Conservation (phyloP, 2,329 filamentous ascomycete species). For the Alternaria solani region DNA sequence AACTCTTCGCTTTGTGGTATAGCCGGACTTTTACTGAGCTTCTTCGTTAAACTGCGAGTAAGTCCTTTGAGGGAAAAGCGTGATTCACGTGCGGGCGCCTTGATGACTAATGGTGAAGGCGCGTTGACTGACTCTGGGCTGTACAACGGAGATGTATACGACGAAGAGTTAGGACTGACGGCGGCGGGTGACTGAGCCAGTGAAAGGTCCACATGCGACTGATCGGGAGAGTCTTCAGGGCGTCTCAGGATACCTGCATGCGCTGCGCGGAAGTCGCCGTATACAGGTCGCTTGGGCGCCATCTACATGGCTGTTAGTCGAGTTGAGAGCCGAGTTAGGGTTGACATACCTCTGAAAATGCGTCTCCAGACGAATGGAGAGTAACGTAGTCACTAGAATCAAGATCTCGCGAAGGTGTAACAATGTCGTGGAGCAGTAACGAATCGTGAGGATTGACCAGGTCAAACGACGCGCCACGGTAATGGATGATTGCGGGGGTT, state of each 20-base stretch:
- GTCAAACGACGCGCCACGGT: constrained; percentile 52
- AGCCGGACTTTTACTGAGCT: constrained; percentile 28
- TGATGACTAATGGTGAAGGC: constrained; percentile 29
- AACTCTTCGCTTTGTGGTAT: constrained; percentile 31
- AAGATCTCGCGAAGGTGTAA: constrained; percentile 48
- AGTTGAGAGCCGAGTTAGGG: not conserved
- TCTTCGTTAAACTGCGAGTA: constrained; percentile 40
- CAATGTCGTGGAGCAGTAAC: constrained; percentile 46
- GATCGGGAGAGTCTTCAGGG: constrained; percentile 23
- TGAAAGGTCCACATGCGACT: constrained; percentile 28
- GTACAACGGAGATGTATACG: constrained; percentile 37
- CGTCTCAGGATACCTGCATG: constrained; percentile 40
- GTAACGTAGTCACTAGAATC: constrained; percentile 45
- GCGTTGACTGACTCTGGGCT: constrained; percentile 34
- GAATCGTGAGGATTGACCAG: constrained; percentile 51
- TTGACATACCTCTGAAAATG: constrained; percentile 27
- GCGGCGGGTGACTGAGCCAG: constrained; percentile 37
- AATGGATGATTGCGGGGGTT: constrained; percentile 50
- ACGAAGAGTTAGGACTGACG: constrained; percentile 38
- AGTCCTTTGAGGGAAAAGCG: constrained; percentile 45
- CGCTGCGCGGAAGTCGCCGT: constrained; percentile 40
- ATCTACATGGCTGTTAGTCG: constrained; percentile 31
- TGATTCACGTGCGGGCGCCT: constrained; percentile 31
- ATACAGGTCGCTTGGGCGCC: constrained; percentile 42
- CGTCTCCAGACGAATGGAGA: constrained; percentile 35